A percentile compares a stretch with the other conserved stretches of the same genome.
Conservation (phyloP, 2,329 filamentous ascomycete genomes). For the Geosmithia flava region DNA sequence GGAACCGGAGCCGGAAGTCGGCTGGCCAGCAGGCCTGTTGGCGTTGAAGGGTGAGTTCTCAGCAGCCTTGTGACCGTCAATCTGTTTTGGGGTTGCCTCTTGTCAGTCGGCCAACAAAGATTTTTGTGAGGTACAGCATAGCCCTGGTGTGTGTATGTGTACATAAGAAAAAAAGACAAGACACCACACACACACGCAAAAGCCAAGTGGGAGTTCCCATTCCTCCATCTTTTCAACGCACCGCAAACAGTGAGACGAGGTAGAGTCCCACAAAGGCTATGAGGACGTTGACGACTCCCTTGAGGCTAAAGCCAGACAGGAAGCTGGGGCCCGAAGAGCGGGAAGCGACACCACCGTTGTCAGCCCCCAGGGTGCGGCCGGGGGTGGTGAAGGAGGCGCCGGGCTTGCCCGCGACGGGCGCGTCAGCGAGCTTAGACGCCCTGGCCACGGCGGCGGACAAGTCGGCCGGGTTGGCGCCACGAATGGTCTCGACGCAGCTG, state of each 20-base stretch:
- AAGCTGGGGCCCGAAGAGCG: conserved; percentile 7
- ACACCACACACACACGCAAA: no score
- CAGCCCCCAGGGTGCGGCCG: conserved; percentile 45
- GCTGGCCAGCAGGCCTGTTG: background rate
- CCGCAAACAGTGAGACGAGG: conserved; percentile 47
- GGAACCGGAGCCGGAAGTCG: background rate
- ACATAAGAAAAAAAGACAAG: no score
- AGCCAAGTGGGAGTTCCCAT: no score
- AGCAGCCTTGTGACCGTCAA: conserved; percentile 50
- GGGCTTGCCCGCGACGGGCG: conserved; percentile 21
- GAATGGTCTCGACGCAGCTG: conserved; percentile 60
- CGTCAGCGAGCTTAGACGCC: conserved; percentile 40
- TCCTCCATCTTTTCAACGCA: conserved; percentile 23
- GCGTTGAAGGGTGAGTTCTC: conserved; percentile 46
- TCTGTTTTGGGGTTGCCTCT: conserved; percentile 17
- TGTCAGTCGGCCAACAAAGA: background rate
- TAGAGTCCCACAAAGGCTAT: conserved; percentile 49
- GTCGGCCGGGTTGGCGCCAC: conserved; percentile 66
- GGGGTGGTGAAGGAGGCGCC: conserved; percentile 37
- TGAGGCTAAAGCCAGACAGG: conserved; percentile 20
- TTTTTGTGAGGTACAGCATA: conserved; percentile 10
- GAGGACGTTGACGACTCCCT: conserved; percentile 33
- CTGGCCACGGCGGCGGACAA: conserved; percentile 68
- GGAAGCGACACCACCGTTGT: conserved; percentile 10
- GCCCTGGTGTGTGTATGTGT: conserved; percentile 3